A percentile compares a stretch with the other conserved stretches of the same genome.
Conservation (phyloP, 495 filamentous ascomycete species). For the Bryoglossum gracile region DNA sequence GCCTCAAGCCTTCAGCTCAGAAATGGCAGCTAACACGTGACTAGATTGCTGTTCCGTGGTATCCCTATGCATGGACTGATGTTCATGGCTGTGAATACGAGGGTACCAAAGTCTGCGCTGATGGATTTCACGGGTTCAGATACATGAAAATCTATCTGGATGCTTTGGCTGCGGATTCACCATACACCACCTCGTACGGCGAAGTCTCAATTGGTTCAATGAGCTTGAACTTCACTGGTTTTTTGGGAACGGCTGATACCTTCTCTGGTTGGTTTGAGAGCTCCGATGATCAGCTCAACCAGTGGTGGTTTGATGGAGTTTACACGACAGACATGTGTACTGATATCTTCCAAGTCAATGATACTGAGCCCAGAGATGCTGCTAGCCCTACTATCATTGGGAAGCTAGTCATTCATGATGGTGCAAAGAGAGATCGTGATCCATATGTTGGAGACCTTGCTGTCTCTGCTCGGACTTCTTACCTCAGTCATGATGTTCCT, state of each 20-base stretch:
- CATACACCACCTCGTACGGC: slow-evolving; percentile 34
- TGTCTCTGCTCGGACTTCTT: slow-evolving; percentile 35
- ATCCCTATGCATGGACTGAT: slow-evolving; percentile 35
- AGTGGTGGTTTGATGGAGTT: slow-evolving; percentile 42
- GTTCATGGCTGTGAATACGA: slow-evolving; percentile 31
- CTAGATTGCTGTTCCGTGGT: slow-evolving; percentile 31
- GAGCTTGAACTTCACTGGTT: slow-evolving; percentile 33
- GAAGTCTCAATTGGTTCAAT: slow-evolving; percentile 31
- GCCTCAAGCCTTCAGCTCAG: no score
- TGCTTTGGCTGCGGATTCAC: slow-evolving; percentile 32
- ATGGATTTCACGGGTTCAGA: slow-evolving; percentile 42
- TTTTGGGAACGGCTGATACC: slow-evolving; percentile 36
- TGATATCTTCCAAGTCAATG: slow-evolving; percentile 31
- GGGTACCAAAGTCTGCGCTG: slow-evolving; percentile 34
- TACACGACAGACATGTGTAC: slow-evolving; percentile 41
- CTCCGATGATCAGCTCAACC: slow-evolving; percentile 37
- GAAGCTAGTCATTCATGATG: slow-evolving; percentile 38
- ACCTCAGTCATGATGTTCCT: slow-evolving; percentile 35
- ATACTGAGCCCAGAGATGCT: slow-evolving; percentile 33
- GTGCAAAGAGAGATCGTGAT: slow-evolving; percentile 42
- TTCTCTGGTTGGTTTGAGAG: slow-evolving; percentile 43
- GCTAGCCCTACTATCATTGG: slow-evolving; percentile 31
- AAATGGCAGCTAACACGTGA: no score
- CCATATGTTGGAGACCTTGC: slow-evolving; percentile 43
- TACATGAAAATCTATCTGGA: slow-evolving; percentile 40